Base-by-base conservation (phyloP, 305 asterid genomes). In the Coffea humblotiana region DNA sequence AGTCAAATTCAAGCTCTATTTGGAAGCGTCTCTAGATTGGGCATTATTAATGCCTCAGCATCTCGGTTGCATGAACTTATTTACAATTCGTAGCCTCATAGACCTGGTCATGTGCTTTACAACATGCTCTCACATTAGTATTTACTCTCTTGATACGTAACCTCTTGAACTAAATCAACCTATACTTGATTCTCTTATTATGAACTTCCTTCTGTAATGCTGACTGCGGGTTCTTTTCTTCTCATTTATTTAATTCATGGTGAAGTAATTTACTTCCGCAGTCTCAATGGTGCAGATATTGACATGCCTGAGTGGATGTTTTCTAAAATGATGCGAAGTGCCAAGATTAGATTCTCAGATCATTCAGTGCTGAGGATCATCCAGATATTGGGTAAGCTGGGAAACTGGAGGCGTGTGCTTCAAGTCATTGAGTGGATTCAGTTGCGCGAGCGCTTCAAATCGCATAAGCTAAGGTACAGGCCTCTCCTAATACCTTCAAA, bases 251-350 rank as follows among this genome's bases (percentile, higher is more conserved):
- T 77, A 65, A 83, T 86, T 69, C 76, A 72, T 85, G 81, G 89
- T 87, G 77, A 92, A 87, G 84, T 90, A 87, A 85, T 91, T 91
- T 90, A 86, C 93, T 95, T 89, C 75, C 86, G 87, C 99, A 95
- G 99, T 91, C 86, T 95, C 84, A 94, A 95, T 90, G 99, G 98
- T 90, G 98, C 98, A 91, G 97, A 92, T 90, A 87, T 95, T 81
- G 90, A 90, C 87, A 94, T 93, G 80, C 99, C 99, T 13, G 99
- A 91, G 88, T 95, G 98, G 99, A 90, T 88, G 91, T 95, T 95
- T 90, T 83, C 96, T 72, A 84, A 91, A 86, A 94, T 88, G 91
- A 94, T 95, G 94, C 90, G 92, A 81, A 90, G 96, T 80, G 97
- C 95, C 80, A 87, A 86, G 79, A 92, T 94, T 78, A 92, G 92